These are phyloP conservation scores for Pholiota conissans DNA, from an alignment of 768 basidiomycete genomes.

Conservation along the genomic window DNA sequence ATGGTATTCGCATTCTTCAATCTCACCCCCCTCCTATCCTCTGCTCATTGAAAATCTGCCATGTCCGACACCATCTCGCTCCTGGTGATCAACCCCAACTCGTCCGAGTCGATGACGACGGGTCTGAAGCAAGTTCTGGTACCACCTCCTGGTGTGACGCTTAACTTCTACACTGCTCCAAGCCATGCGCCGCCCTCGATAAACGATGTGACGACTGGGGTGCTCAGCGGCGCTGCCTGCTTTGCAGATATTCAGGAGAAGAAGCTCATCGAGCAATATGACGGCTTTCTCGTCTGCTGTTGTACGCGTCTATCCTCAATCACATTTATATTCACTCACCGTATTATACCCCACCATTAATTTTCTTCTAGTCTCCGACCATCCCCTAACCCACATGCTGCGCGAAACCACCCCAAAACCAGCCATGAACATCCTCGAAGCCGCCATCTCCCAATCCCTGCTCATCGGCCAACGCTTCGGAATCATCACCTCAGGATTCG, in stretches of 20 bases:
- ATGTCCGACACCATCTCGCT: constrained; percentile 18
- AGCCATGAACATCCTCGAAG: constrained; percentile 34
- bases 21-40: not conserved
- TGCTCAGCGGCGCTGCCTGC: constrained; percentile 30
- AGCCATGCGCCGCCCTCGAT: constrained; percentile 30
- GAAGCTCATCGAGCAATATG: constrained; percentile 26
- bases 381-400: constrained; percentile 33
- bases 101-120: constrained; percentile 32
- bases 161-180: constrained; percentile 35
- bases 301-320: constrained; percentile 23
- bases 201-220: constrained; percentile 30
- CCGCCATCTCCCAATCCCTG: constrained; percentile 31
- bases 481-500: constrained; percentile 35
- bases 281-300: constrained; percentile 39
- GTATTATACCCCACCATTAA: no score
- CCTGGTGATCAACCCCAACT: constrained; percentile 39
- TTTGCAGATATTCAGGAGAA: constrained; percentile 26
- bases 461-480: constrained; percentile 37
- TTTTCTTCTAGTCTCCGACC: constrained; percentile 31
- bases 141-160: constrained; percentile 26
- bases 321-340: not conserved
- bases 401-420: constrained; percentile 33
- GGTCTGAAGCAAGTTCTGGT: constrained; percentile 26
- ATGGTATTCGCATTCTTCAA: not conserved
- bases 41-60: not conserved